Base-by-base conservation (phyloP, 129 eudicot species). In the Kitagawia praeruptora region DNA sequence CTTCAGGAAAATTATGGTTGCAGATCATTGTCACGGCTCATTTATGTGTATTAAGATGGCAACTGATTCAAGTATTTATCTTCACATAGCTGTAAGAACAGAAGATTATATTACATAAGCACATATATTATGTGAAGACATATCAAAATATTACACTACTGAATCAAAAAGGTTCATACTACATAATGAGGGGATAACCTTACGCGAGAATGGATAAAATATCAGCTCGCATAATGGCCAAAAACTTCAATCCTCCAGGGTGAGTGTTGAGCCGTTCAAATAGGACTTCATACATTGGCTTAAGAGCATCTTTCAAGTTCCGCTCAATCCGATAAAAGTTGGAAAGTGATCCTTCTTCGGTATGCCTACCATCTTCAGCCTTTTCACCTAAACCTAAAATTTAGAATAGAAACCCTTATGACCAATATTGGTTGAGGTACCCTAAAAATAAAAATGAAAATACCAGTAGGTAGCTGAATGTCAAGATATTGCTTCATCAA, bases 211-310 rank as follows among this genome's bases (percentile, higher is more conserved):
- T 81, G 77, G 94, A 87, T 63, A 95, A 81, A 76, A 95, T 85
- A 84, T 95, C 99, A 46, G 96, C 96, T 73, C 97, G 89, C 75
- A 95, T 86, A 76, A 74, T 66, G 12, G 96, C 80, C 85, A 95
- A 85, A 83, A 95, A 95, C 84, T 87, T 95, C 80, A 95, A 81
- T 48, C 99, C 99, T 80, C 99, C 97, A 77, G 97, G 97, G 76
- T 92, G 93, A 11, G 92, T 89, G 80, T 95, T 95, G 76, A 95
- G 86, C 83, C 97, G 87, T 83, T 95, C 99, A 47, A 95, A 95
- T 14, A 95, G 90, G 88, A 87, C 85, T 73, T 87, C 88, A 77
- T 95, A 95, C 85, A 75, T 92, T 80, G 99, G 99, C 86, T 92
- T 83, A 53, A 95, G 96, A 39, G 96, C 87, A 34, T 95, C 87